Base-by-base conservation (phyloP, 1,284 basidiomycete genomes). In the Ganoderma boninense region DNA sequence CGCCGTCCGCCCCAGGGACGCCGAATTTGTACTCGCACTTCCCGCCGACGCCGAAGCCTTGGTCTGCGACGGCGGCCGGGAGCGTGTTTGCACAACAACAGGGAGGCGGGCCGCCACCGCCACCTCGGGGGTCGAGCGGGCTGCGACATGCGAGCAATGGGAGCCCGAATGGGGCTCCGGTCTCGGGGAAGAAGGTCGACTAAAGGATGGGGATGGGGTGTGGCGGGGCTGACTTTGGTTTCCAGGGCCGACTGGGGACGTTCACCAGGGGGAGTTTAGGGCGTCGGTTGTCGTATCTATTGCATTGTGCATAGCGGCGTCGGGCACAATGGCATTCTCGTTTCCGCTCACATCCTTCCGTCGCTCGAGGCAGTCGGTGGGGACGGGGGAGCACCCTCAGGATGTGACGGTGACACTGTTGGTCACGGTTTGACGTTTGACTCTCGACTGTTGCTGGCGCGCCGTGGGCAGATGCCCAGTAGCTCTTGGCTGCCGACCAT, bases 141-240 rank as follows among this genome's bases (percentile, higher is more conserved):
- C 26, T 71, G 46, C 62, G 75, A 54, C 70, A 75, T 62, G 32
- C 65, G 62, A 74, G 73, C 43, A 73, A 71, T 32, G 76, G 75
- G 66, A 66, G 65, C 38, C 62, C 56, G 59, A 43, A 64, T 40
- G 69, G 49, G 66, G 42, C 66, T 54, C 60, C 71, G 26, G 65
- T 64, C 59, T 64, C 75, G 73, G 65, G 69, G 54, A 86, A 82
- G 78, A 87, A 87, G 80, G 85, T 83, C 70, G 86, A 87, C 78
- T 87, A 75, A 80, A 54, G 2, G 54, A 1, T 62, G n/a, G 18
- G 1, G 11, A 6, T 29, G 29, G 29, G 56, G 29, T 3, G 32
- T 16, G 56, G 32, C 8, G 29, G 56, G 8, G 7, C 5, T 14
- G 26, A 29, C 26, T 29, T 29, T 29, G 26, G 26, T 29, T 29